Evolutionary conservation across 2,329 filamentous ascomycete genomes (phyloP).

Genomic region (Cadophora luteo-olivacea): DNA sequence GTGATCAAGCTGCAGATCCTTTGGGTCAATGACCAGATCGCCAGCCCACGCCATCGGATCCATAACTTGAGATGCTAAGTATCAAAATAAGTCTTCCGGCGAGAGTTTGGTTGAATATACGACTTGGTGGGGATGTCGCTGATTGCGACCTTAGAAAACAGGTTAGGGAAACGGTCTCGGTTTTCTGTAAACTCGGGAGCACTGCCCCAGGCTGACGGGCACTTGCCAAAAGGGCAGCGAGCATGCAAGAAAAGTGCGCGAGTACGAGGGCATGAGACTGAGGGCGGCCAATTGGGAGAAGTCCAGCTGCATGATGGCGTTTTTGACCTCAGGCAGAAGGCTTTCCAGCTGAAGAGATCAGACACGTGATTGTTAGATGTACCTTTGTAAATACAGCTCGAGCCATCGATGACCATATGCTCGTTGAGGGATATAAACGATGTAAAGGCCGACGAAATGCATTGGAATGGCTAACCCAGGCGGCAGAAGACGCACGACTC

Average conservation of each 20-base stretch:
- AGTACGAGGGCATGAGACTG: conserved; percentile 19
- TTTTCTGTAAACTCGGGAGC: neutral
- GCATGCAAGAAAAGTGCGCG: conserved; percentile 3
- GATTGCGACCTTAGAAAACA: conserved; percentile 1
- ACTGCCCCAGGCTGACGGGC: conserved; percentile 12
- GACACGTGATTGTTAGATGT: conserved; percentile 3
- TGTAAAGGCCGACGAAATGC: neutral
- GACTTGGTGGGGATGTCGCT: neutral
- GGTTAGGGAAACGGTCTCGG: neutral
- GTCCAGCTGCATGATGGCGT: neutral
- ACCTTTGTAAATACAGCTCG: neutral
- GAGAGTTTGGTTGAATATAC: neutral
- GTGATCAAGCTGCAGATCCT: conserved; percentile 7
- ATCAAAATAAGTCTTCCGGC: conserved; percentile 11
- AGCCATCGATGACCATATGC: neutral
- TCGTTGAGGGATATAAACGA: neutral
- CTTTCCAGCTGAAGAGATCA: neutral
- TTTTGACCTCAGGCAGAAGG: conserved; percentile 6
- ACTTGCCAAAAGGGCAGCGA: neutral
- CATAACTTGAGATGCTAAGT: neutral
- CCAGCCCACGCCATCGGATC: neutral
- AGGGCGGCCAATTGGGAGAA: conserved; percentile 22
- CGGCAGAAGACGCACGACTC: neutral
- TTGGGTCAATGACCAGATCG: neutral
- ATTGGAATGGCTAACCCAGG: neutral